A percentile compares a stretch with the other conserved stretches of the same genome.
Evolutionary conservation across 2,329 filamentous ascomycete genomes (phyloP).

Genomic region (Mycogone perniciosa): DNA sequence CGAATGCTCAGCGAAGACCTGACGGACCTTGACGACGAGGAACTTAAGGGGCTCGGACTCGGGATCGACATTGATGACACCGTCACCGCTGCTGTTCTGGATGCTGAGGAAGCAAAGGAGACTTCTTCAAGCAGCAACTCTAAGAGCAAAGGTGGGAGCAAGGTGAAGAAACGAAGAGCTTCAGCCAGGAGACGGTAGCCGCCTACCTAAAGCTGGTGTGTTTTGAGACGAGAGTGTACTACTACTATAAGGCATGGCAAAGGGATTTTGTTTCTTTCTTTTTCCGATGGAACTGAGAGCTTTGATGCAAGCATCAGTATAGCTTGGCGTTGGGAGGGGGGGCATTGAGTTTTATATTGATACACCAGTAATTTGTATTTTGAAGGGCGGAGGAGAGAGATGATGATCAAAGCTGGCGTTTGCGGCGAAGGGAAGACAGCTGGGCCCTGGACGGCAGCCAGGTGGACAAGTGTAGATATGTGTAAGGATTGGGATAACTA

Average conservation of each 20-base stretch:
- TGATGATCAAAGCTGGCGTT: background rate
- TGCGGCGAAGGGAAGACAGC: background rate
- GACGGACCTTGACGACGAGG: slow-evolving; percentile 87
- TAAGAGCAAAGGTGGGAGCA: slow-evolving; percentile 24
- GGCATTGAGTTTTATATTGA: slow-evolving; percentile 4
- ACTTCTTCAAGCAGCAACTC: slow-evolving; percentile 13
- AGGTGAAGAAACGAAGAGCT: slow-evolving; percentile 29
- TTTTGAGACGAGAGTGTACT: background rate
- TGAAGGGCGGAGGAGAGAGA: background rate
- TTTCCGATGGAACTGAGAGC: slow-evolving; percentile 9
- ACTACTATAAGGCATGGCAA: slow-evolving; percentile 5
- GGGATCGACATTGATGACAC: slow-evolving; percentile 46
- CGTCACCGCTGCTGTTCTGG: slow-evolving; percentile 22
- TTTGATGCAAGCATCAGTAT: background rate
- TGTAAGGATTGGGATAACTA: background rate
- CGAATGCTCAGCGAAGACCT: slow-evolving; percentile 74
- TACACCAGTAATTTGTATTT: slow-evolving; percentile 9
- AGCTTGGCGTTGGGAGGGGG: slow-evolving; percentile 1
- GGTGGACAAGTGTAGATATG: background rate
- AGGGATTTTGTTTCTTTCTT: slow-evolving; percentile 9
- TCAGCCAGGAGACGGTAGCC: slow-evolving; percentile 29
- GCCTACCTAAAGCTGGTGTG: background rate
- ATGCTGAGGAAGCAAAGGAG: slow-evolving; percentile 21
- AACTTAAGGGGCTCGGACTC: slow-evolving; percentile 65
- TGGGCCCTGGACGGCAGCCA: background rate